A percentile compares a stretch with the other conserved stretches of the same genome.
These are phyloP conservation scores for Neolentinus lepideus DNA, from an alignment of 1,284 basidiomycete genomes.

Conservation along the genomic window DNA sequence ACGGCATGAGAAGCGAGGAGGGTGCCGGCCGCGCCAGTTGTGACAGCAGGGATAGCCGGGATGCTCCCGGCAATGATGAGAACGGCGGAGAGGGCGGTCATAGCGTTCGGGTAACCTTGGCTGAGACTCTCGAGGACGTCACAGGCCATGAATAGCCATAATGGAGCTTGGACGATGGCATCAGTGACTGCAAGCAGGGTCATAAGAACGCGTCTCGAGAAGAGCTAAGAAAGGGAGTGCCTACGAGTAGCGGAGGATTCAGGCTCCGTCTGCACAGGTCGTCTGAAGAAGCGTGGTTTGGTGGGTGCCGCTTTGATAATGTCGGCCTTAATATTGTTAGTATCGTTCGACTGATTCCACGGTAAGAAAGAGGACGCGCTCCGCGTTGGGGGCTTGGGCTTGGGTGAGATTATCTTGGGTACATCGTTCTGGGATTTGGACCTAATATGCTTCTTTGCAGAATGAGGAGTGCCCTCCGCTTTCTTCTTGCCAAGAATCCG, in stretches of 20 bases:
- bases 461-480: constrained; percentile 8
- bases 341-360: background rate
- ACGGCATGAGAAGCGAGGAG: constrained; percentile 62
- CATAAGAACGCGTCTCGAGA: background rate
- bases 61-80: constrained; percentile 70
- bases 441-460: background rate
- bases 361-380: background rate
- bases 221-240: background rate
- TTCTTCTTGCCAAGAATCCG: constrained; percentile 42
- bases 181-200: background rate
- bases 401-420: background rate
- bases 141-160: constrained; percentile 70
- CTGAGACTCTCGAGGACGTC: constrained; percentile 66
- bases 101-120: constrained; percentile 65
- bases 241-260: background rate
- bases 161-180: constrained; percentile 52
- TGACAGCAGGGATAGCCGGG: constrained; percentile 60
- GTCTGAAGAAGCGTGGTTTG: background rate
- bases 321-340: background rate
- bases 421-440: background rate
- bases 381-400: background rate
- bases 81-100: constrained; percentile 67
- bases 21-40: constrained; percentile 59
- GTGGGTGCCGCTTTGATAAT: background rate
- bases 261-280: background rate